Evolutionary conservation across 345 rosid species (phyloP).

Genomic region (Capsella bursapastoris): DNA sequence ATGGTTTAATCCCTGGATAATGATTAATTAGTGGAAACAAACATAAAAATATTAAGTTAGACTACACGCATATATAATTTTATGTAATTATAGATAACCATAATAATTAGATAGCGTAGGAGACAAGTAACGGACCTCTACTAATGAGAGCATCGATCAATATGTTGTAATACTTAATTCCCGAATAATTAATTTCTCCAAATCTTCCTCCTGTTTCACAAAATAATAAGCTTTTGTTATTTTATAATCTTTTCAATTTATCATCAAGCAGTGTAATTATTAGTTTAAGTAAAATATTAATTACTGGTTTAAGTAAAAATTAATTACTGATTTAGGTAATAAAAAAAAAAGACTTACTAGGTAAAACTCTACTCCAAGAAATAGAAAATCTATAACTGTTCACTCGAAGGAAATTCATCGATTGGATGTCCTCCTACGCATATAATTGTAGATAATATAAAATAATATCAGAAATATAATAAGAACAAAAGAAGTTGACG

Average conservation of each 20-base stretch:
- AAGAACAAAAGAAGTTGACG: neutral
- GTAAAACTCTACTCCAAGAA: conserved; percentile 74
- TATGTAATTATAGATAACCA: too few relatives aligned
- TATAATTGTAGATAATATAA: neutral
- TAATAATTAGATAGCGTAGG: too few relatives aligned
- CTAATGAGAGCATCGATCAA: conserved; percentile 58
- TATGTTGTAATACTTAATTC: conserved; percentile 58
- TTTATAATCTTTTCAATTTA: too few relatives aligned
- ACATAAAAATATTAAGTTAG: neutral
- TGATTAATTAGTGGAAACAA: neutral
- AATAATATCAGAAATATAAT: neutral
- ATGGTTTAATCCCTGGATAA: conserved; percentile 70
- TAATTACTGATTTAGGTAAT: too few relatives aligned
- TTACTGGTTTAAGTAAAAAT: neutral
- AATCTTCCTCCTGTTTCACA: conserved; percentile 59
- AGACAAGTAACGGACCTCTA: conserved; percentile 43
- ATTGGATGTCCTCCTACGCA: conserved; percentile 60
- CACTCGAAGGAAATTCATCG: conserved; percentile 60
- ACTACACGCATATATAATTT: neutral
- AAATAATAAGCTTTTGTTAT: neutral
- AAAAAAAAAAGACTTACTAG: conserved; percentile 49
- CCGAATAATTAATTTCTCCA: conserved; percentile 59
- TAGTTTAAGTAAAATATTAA: neutral
- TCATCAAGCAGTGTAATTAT: neutral
- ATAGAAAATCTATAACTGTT: conserved; percentile 70